phyloP scores from a whole-genome alignment of 2,329 filamentous ascomycete genomes.

The Fusarium sp. region DNA sequence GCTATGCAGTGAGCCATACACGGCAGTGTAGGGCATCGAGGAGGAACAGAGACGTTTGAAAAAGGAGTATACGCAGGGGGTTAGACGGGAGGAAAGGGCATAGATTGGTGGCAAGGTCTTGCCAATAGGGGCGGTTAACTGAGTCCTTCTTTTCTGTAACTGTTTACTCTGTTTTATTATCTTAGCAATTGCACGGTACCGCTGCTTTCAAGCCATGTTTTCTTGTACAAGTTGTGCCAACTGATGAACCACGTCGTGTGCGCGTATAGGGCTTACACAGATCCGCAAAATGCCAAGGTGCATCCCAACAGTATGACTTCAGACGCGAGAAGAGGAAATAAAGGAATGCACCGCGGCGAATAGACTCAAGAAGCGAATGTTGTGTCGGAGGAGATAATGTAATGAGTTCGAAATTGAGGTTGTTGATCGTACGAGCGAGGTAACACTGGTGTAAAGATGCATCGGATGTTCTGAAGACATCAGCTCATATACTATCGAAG shows the following conservation, averaged over 20 bases:
- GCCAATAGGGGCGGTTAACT: background rate
- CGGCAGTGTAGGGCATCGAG: background rate
- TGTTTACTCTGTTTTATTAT: background rate
- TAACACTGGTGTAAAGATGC: constrained; percentile 28
- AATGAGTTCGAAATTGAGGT: constrained; percentile 3
- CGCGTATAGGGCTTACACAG: constrained; percentile 9
- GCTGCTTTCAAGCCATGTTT: constrained; percentile 4
- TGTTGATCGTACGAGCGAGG: constrained; percentile 21
- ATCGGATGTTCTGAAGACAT: background rate
- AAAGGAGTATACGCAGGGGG: background rate
- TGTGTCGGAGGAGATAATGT: background rate
- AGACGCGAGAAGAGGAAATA: constrained; percentile 4
- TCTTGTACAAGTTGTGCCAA: constrained; percentile 4
- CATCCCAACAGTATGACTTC: background rate
- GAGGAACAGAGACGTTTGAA: background rate
- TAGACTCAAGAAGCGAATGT: background rate
- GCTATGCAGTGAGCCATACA: background rate
- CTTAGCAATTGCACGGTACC: constrained; percentile 24
- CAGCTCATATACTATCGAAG: background rate
- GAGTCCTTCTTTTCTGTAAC: background rate
- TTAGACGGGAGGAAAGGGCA: background rate
- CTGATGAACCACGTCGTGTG: constrained; percentile 22
- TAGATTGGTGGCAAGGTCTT: background rate
- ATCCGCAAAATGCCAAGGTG: background rate
- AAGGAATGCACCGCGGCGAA: background rate